Percentiles rank a stretch among this genome's conserved stretches.
Conservation (phyloP, 176 grass and related monocot species). For the Chloris gayana region DNA sequence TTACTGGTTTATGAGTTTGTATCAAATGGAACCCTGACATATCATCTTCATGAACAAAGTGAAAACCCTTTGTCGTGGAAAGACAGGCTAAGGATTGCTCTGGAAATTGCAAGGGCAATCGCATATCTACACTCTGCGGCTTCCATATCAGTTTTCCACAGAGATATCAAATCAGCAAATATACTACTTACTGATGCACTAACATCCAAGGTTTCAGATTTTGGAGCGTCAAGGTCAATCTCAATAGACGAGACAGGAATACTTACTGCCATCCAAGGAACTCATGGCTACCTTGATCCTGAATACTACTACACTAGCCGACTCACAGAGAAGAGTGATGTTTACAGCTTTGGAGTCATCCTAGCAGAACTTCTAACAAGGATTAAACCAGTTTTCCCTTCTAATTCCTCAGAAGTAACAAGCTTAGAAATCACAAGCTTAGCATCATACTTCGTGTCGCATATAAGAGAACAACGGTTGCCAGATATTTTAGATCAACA, state of each 20-base stretch:
- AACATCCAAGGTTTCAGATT: conserved; percentile 43
- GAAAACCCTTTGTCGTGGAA: conserved; percentile 40
- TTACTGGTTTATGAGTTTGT: conserved; percentile 56
- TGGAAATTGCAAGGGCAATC: conserved; percentile 48
- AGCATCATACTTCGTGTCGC: conserved; percentile 31
- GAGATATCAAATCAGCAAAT: conserved; percentile 59
- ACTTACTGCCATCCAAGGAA: conserved; percentile 42
- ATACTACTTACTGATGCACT: conserved; percentile 49
- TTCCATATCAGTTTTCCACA: conserved; percentile 55
- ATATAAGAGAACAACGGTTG: conserved; percentile 30
- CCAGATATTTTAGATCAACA: conserved; percentile 37
- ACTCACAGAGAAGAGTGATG: conserved; percentile 47
- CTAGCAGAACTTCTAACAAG: conserved; percentile 45
- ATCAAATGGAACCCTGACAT: conserved; percentile 47
- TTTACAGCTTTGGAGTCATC: conserved; percentile 50
- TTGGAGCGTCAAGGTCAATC: conserved; percentile 55
- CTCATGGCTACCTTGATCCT: conserved; percentile 50
- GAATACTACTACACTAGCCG: conserved; percentile 52
- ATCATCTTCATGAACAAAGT: conserved; percentile 33
- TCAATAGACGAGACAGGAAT: conserved; percentile 42
- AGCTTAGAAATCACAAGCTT: conserved; percentile 31
- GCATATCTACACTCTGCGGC: conserved; percentile 47
- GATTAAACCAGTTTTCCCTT: conserved; percentile 34
- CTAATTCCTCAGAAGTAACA: neutral
- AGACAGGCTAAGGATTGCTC: conserved; percentile 46